phyloP scores from a whole-genome alignment of 1,284 basidiomycete species.

The Cryptococcus floricola region DNA sequence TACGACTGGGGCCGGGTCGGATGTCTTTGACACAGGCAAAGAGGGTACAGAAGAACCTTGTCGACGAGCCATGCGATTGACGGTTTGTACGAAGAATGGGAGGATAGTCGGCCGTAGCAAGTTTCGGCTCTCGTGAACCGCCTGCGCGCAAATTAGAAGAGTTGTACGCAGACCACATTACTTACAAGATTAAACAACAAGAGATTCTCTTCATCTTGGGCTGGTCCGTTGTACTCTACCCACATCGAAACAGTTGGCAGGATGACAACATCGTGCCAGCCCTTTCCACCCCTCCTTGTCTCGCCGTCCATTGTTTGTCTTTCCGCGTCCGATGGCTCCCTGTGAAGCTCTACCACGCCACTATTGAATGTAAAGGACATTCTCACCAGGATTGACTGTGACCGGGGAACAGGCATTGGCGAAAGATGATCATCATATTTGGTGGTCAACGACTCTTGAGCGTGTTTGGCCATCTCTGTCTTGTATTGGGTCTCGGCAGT shows the following conservation, averaged over 20 bases:
- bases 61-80: slow-evolving; percentile 26
- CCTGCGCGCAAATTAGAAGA: slow-evolving; percentile 49
- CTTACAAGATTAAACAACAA: slow-evolving; percentile 28
- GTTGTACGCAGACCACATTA: not conserved
- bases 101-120: slow-evolving; percentile 72
- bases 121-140: slow-evolving; percentile 81
- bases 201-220: slow-evolving; percentile 4
- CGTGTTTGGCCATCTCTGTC: slow-evolving; percentile 28
- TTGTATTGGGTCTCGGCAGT: slow-evolving; percentile 55
- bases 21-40: too few relatives aligned
- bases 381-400: slow-evolving; percentile 55
- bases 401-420: slow-evolving; percentile 4
- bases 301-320: slow-evolving; percentile 6
- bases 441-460: slow-evolving; percentile 19
- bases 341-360: slow-evolving; percentile 53
- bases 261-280: slow-evolving; percentile 41
- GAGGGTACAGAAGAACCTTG: not conserved
- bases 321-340: slow-evolving; percentile 14
- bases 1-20: too few relatives aligned
- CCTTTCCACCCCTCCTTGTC: slow-evolving; percentile 8
- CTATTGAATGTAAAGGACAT: slow-evolving; percentile 74
- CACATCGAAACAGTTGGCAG: slow-evolving; percentile 78
- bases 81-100: slow-evolving; percentile 68
- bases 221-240: slow-evolving; percentile 56
- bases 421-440: slow-evolving; percentile 25